Percentiles rank a stretch among this genome's conserved stretches.
phyloP scores from a whole-genome alignment of 306 rosid genomes.

The Vigna nakashimae region DNA sequence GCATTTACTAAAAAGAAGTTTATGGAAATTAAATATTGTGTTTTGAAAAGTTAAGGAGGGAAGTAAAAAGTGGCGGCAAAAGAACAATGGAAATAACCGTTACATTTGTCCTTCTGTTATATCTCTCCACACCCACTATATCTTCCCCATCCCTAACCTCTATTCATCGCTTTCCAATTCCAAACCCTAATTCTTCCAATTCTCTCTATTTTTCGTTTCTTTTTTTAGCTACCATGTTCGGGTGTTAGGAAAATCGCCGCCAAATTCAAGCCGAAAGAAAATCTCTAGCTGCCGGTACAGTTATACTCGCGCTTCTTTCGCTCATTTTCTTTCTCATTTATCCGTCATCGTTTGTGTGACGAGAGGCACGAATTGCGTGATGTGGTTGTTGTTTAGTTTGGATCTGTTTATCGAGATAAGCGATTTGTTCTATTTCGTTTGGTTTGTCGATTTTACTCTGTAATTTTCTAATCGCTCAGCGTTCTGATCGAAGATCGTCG shows the following conservation, averaged over 20 bases:
- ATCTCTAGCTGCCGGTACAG: background rate
- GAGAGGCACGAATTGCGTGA: background rate
- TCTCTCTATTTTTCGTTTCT: background rate
- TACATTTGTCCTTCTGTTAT: background rate
- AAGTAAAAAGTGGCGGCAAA: conserved; percentile 21
- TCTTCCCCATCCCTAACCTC: background rate
- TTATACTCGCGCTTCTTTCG: background rate
- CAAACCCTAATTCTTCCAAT: conserved; percentile 13
- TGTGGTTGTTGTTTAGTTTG: background rate
- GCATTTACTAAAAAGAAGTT: too few species aligned
- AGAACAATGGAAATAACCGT: background rate
- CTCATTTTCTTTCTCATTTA: background rate
- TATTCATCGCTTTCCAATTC: background rate
- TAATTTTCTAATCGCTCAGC: too few species aligned
- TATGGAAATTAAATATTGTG: too few species aligned
- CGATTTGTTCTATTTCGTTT: too few species aligned
- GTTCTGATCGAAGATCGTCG: background rate
- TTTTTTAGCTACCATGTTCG: background rate
- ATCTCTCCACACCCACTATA: background rate
- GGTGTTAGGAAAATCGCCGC: conserved; percentile 10
- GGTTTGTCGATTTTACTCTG: too few species aligned
- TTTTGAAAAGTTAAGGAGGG: background rate
- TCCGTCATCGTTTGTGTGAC: background rate
- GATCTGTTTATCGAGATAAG: too few species aligned
- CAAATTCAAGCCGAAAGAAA: background rate